Base-by-base conservation (phyloP, 768 basidiomycete species). In the Boletus subparvulus region DNA sequence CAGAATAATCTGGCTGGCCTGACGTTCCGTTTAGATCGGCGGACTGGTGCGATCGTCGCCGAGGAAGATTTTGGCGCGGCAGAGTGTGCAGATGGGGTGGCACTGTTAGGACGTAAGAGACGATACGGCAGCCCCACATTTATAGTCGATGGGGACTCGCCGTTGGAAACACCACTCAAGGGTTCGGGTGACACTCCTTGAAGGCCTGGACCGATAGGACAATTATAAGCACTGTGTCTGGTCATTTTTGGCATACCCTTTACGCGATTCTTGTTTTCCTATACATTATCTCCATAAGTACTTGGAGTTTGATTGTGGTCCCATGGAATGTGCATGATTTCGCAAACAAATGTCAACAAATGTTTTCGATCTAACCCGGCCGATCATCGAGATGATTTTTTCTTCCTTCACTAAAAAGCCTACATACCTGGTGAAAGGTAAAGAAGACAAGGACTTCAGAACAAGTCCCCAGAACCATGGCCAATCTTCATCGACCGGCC, bases 1-100 rank as follows among this genome's bases (percentile, higher is more conserved):
- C 73, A 75, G 44, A 65, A 72, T 56, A 85, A 82, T 58, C 69
- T 88, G 33, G 68, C 71, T 14, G 80, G 79, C 1, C 61, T 87
- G 48, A 69, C 69, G 16, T 88, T 87, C 72, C 65, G 77, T 40
- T 60, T 87, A 44, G 86, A 88, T 65, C 70, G 65, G 52, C 72
- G 80, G 35, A 86, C 85, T 1, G 86, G 86, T 35, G 85, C 83
- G 5, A 82, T 88, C 45, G 65, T 87, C 12, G 84, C 82, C 0
- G 81, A 84, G 49, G 82, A 83, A 50, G 72, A 75, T 41, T 37
- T 52, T 17, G 50, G 45, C 0, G n/a, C 28, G 17, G 42, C 19
- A 1, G 59, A 60, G 7, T 5, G 8, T 21, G 2, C 47, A 10
- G 67, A 70, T 45, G 56, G 51, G 19, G 35, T 57, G 26, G 57